Conservation (phyloP, 108 stramenopile species). For the Discostella stelligeroides region DNA sequence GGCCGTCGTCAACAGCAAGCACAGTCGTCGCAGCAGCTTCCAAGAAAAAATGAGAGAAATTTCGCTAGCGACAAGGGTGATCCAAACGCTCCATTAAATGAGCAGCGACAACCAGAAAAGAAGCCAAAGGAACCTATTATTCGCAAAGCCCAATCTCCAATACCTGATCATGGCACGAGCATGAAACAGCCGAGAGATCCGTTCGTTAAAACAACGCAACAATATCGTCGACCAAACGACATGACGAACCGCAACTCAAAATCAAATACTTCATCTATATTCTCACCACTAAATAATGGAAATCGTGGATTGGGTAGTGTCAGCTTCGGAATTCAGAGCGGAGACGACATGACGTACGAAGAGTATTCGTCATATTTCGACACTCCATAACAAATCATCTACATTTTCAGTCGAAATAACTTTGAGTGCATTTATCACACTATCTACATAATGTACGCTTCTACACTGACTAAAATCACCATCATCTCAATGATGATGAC, state of each 20-base stretch:
- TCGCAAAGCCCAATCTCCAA: background rate
- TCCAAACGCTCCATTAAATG: background rate
- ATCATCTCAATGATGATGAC: too few relatives aligned
- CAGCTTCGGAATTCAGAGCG: background rate
- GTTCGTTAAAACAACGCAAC: background rate
- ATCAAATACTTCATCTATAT: too few relatives aligned
- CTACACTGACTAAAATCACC: too few relatives aligned
- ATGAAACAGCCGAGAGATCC: conserved; percentile 3
- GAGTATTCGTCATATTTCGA: conserved; percentile 12
- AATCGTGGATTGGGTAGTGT: background rate
- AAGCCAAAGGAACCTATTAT: background rate
- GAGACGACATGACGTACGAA: conserved; percentile 3
- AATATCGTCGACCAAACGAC: background rate
- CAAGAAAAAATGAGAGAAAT: background rate
- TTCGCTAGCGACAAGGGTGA: background rate
- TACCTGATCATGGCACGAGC: background rate
- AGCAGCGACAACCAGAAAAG: background rate
- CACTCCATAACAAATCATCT: background rate
- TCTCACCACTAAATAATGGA: too few relatives aligned
- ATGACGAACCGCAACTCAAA: background rate
- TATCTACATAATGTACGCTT: too few relatives aligned
- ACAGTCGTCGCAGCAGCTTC: background rate
- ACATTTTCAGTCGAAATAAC: too few relatives aligned
- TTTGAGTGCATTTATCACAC: too few relatives aligned
- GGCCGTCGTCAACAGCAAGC: background rate